Evolutionary conservation across 169 alveolate species (phyloP).

Genomic region (Plasmodium gonderi): DNA sequence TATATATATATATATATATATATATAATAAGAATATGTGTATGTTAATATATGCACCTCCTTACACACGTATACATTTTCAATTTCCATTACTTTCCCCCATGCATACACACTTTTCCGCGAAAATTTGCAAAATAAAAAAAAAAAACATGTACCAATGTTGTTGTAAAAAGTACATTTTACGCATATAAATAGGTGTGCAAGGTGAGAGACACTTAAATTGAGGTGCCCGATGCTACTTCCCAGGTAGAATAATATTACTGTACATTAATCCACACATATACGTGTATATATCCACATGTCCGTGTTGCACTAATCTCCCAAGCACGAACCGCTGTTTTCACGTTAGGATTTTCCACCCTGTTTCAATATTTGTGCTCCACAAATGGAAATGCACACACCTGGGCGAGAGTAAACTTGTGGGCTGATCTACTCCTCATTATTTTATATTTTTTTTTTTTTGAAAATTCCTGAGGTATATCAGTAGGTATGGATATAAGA

Average conservation of each 20-base stretch:
- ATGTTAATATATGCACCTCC: not conserved
- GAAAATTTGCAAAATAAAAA: too few relatives aligned
- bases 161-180: too few relatives aligned
- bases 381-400: slow-evolving; percentile 70
- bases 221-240: too few relatives aligned
- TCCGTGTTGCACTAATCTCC: too few relatives aligned
- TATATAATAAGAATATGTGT: not conserved
- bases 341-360: not conserved
- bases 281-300: too few relatives aligned
- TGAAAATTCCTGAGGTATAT: slow-evolving; percentile 59
- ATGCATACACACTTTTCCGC: too few relatives aligned
- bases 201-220: too few relatives aligned
- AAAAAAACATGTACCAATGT: too few relatives aligned
- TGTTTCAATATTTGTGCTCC: slow-evolving; percentile 37
- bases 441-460: slow-evolving; percentile 72
- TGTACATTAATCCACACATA: too few relatives aligned
- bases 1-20: not conserved
- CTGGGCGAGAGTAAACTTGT: slow-evolving; percentile 62
- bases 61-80: not conserved
- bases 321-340: not conserved
- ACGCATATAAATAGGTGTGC: too few relatives aligned
- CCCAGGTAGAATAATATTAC: too few relatives aligned
- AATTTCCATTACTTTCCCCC: too few relatives aligned
- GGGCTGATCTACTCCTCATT: slow-evolving; percentile 63
- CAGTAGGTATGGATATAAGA: slow-evolving; percentile 70